A percentile compares a stretch with the other conserved stretches of the same genome.
Evolutionary conservation across 2,329 filamentous ascomycete genomes (phyloP).

Genomic region (Apiospora arundinis): DNA sequence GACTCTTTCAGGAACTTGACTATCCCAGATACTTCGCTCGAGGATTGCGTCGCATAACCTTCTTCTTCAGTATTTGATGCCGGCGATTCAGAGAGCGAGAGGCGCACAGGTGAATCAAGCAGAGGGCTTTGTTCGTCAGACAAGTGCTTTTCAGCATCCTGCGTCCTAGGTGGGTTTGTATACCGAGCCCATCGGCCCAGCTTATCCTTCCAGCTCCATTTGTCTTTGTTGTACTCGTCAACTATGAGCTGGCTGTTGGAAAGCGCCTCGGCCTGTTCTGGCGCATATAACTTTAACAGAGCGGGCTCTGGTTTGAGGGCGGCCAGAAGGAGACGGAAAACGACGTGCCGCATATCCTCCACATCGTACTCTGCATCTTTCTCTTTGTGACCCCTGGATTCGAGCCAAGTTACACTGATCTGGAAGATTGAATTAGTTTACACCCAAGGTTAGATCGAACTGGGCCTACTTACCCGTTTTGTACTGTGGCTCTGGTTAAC

Average conservation of each 20-base stretch:
- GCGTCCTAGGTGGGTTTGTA: slow-evolving; percentile 28
- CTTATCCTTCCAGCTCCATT: slow-evolving; percentile 46
- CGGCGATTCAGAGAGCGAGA: not conserved
- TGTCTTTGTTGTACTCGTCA: slow-evolving; percentile 36
- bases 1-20: not conserved
- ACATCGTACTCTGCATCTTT: slow-evolving; percentile 28
- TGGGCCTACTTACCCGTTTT: slow-evolving; percentile 32
- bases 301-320: slow-evolving; percentile 35
- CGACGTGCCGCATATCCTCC: slow-evolving; percentile 52
- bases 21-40: not conserved
- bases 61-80: not conserved
- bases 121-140: not conserved
- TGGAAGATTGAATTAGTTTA: slow-evolving; percentile 27
- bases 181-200: slow-evolving; percentile 44
- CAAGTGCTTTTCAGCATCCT: not conserved
- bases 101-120: not conserved
- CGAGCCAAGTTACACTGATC: slow-evolving; percentile 52
- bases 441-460: not conserved
- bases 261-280: not conserved
- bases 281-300: slow-evolving; percentile 32
- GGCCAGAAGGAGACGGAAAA: slow-evolving; percentile 52
- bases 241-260: slow-evolving; percentile 39
- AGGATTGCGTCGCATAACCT: not conserved
- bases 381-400: slow-evolving; percentile 29
- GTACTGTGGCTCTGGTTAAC: slow-evolving; percentile 29